phyloP scores from a whole-genome alignment of 306 rosid genomes.

The Vicia faba region DNA sequence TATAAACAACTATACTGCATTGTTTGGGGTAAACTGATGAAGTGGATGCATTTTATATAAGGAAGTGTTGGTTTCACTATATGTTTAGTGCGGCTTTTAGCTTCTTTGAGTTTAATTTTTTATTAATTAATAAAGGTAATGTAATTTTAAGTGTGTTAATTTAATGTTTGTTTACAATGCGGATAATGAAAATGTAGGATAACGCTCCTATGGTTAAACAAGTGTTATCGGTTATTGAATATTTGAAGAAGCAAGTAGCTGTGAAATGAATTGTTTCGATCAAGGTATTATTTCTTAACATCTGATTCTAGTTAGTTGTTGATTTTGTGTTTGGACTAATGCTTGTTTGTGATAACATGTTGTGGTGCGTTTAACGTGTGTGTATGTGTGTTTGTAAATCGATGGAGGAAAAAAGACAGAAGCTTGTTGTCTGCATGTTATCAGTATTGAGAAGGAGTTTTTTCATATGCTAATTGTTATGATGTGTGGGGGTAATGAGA shows the following conservation, averaged over 20 bases:
- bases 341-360: neutral
- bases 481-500: no score
- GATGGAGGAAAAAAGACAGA: constrained; percentile 79
- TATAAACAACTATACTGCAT: neutral
- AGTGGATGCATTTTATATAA: constrained; percentile 44
- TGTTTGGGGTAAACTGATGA: constrained; percentile 11
- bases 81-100: no score
- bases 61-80: neutral
- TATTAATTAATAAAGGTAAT: neutral
- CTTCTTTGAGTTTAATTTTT: no score
- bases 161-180: constrained; percentile 32
- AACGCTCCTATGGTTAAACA: constrained; percentile 44
- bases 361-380: neutral
- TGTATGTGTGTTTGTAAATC: constrained; percentile 35
- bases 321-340: constrained; percentile 7
- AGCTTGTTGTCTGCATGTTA: constrained; percentile 32
- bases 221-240: constrained; percentile 63
- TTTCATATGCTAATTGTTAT: no score
- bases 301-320: neutral
- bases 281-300: constrained; percentile 53
- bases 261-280: constrained; percentile 55
- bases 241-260: constrained; percentile 70
- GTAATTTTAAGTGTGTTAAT: neutral
- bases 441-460: no score
- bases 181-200: constrained; percentile 48